A percentile compares a stretch with the other conserved stretches of the same genome.
Evolutionary conservation across 257 asterid species (phyloP).

Genomic region (Rubia yunnanensis): DNA sequence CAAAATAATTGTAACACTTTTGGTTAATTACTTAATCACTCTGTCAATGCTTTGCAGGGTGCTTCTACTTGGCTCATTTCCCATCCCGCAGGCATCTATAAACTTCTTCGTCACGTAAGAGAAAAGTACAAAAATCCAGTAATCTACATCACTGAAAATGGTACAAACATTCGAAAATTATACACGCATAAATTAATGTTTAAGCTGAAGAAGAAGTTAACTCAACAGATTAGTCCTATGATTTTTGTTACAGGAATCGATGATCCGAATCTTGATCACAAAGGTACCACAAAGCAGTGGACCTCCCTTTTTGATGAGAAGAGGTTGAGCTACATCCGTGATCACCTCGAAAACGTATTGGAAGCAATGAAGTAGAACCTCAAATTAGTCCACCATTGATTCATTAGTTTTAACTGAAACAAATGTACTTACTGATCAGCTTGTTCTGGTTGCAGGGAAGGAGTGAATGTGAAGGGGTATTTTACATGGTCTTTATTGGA

Average conservation of each 20-base stretch:
- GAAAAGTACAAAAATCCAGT: slow-evolving; percentile 25
- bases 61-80: slow-evolving; percentile 1
- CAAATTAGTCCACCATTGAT: neutral
- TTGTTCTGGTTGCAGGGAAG: slow-evolving; percentile 23
- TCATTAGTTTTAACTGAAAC: too few relatives aligned
- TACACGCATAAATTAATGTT: neutral
- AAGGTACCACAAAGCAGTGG: slow-evolving; percentile 12
- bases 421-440: neutral
- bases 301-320: slow-evolving; percentile 23
- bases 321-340: slow-evolving; percentile 24
- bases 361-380: neutral
- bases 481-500: slow-evolving; percentile 37
- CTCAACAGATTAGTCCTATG: neutral
- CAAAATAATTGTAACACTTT: too few relatives aligned
- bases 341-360: slow-evolving; percentile 13
- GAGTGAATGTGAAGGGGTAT: slow-evolving; percentile 36
- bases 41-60: slow-evolving; percentile 3
- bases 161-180: neutral
- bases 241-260: neutral
- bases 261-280: slow-evolving; percentile 8
- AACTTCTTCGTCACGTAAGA: slow-evolving; percentile 18
- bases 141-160: slow-evolving; percentile 42
- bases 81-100: slow-evolving; percentile 1
- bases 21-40: too few relatives aligned
- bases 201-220: neutral